Evolutionary conservation across 73 alveolate genomes (phyloP), one percentile per base, ranked within the genome.

Genomic region (Paramecium primaurelia): DNA sequence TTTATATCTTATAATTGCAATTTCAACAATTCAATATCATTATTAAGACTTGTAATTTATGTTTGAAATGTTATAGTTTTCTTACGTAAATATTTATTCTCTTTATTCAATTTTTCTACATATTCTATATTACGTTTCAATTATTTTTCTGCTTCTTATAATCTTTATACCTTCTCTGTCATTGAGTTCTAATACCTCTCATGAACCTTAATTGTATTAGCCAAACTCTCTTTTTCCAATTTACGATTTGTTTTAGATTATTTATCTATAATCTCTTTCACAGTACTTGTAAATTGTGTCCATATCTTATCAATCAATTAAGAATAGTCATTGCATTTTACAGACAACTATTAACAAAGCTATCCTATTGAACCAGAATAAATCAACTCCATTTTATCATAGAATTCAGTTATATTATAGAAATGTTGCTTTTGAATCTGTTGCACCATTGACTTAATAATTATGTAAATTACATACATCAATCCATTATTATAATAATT

Each of bases 271-370:
- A 80, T 80, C 30, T 80, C 77, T 49, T 80, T 49, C 14, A 80
- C 91, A 22, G 91, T 44, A 4, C 91, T 77, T 26, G 91, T 80
- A 64, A 42, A 80, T 80, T 59, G 9, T 12, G 44, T 10, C 91
- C 91, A 80, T 26, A 80, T 80, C 45, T 47, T 80, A 45, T 80
- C 91, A 80, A 80, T 40, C 49, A 80, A 25, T 14, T 22, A 25
- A 11, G 64, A 34, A 47, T 80, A 80, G 16, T 80, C 91, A 40
- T 32, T 47, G 30, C 91, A 80, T 36, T 80, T 80, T 32, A 49
- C 75, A 42, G 91, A 80, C 34, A 80, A 49, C 20, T 80, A 26
- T 20, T 40, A 6, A 80, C 73, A 42, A 20, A 80, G 28, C 14
- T 80, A 36, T 26, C 49, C 44, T 20, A 80, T 28, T 12, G 91